Base-by-base conservation (phyloP, 768 basidiomycete species). In the Pleurotus djamor region DNA sequence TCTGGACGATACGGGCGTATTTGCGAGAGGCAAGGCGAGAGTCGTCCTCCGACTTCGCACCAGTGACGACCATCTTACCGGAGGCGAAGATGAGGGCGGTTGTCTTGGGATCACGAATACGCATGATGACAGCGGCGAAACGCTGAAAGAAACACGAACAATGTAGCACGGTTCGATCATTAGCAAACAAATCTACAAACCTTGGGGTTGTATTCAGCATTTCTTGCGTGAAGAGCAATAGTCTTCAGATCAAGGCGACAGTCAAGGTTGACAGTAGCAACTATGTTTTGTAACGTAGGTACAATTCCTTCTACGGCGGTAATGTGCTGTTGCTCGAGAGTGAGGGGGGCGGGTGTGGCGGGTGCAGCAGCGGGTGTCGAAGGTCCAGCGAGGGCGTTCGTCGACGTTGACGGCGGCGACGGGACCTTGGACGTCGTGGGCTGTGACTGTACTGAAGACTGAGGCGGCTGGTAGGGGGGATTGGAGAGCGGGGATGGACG, bases 41-140 rank as follows among this genome's bases (percentile, higher is more conserved):
- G 69, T 99, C 96, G 73, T 98, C 96, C 75, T 98, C 96, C 35
- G 92, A 94, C 83, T 98, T 99, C 50, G 97, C 97, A 71, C 97
- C 97, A 43, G 97, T 98, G 60, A 98, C 96, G 73, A 99, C 97
- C 93, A 99, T 98, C 85, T 98, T 99, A 71, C 97, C 97, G 59
- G 94, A 96, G 36, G 97, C 97, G 74, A 99, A 99, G 75, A 99
- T 98, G 66, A 99, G 87, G 21, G 96, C 97, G 54, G 97, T 99
- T 60, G 97, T 99, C 83, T 99, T 99, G 52, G 97, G 97, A 67
- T 98, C 97, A 66, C 97, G 95, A 70, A 99, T 98, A 75, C 97
- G 94, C 97, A 99, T 99, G 78, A 99, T 98, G 66, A 98, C 97
- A 61, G 97, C 97, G 67, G 96, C 97, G 81, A 99, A 99, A 89